Evolutionary conservation across 345 rosid species (phyloP), one percentile per base, ranked within the genome.

Genomic region (Lumnitzera littorea): DNA sequence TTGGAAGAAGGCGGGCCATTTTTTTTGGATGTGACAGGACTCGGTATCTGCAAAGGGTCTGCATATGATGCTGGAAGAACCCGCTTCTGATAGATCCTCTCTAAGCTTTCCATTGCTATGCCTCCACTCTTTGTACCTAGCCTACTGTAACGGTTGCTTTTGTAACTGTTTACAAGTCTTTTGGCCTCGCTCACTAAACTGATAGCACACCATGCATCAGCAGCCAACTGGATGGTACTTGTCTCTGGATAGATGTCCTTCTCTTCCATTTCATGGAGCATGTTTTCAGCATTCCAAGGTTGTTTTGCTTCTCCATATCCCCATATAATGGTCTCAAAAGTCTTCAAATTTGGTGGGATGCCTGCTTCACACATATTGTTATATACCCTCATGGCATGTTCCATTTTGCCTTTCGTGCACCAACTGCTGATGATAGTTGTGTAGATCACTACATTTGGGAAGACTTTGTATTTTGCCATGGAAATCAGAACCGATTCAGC

Each of bases 281-380:
- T 64, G 54, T 88, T 91, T 76, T 86, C 95, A 6, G 87, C 95
- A 78, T 80, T 80, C 91, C 89, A 69, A 2, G 98, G 98, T 68
- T 80, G 95, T 54, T 78, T 89, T 13, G 85, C 87, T 74, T 91
- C 96, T 57, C 90, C 91, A 49, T 62, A 88, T 58, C 95, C 98
- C 96, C 95, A 86, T 62, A 91, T 83, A 50, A 91, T 70, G 51
- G 98, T 91, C 78, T 91, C 96, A 13, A 77, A 91, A 54, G 96
- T 83, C 57, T 86, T 83, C 80, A 80, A 70, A 71, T 86, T 91
- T 9, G 98, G 91, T 46, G 70, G 67, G 49, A 87, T 51, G 25
- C 86, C 82, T 0, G 56, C 59, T 62, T 81, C 74, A 56, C 82
- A 65, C 95, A 91, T 91, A 59, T 74, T 80, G 67, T 80, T 70